Percentiles rank a stretch among this genome's conserved stretches.
Evolutionary conservation across 441 rosid species (phyloP).

Genomic region (Capsella rubella): DNA sequence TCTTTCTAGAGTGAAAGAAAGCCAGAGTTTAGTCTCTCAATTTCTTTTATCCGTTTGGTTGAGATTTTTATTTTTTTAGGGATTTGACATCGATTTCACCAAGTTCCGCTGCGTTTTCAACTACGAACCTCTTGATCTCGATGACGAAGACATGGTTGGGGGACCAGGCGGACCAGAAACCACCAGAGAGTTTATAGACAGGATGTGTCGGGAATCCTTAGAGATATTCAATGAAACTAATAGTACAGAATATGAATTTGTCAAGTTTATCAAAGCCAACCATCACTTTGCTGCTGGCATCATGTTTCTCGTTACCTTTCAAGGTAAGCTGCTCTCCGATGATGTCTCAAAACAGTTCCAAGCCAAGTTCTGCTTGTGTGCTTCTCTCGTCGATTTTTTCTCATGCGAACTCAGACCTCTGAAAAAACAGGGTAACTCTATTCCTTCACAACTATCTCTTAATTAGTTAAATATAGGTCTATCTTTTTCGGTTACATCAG

Average conservation of each 20-base stretch:
- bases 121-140: not conserved
- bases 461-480: no score
- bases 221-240: not conserved
- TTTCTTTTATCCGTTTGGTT: no score
- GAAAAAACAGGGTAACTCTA: no score
- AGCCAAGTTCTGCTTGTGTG: no score
- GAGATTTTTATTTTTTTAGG: not conserved
- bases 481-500: no score
- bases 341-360: no score
- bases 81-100: not conserved
- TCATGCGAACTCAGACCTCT: no score
- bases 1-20: no score
- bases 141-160: not conserved
- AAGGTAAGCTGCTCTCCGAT: no score
- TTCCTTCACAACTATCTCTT: no score
- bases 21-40: no score
- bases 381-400: no score
- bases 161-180: not conserved
- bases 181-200: not conserved
- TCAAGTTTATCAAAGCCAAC: not conserved
- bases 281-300: not conserved
- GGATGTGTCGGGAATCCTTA: not conserved
- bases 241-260: not conserved
- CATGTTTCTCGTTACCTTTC: not conserved
- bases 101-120: constrained; percentile 1